These are phyloP conservation scores for Hysterium pulicare DNA, from an alignment of 2,329 filamentous ascomycete species.

Conservation along the genomic window DNA sequence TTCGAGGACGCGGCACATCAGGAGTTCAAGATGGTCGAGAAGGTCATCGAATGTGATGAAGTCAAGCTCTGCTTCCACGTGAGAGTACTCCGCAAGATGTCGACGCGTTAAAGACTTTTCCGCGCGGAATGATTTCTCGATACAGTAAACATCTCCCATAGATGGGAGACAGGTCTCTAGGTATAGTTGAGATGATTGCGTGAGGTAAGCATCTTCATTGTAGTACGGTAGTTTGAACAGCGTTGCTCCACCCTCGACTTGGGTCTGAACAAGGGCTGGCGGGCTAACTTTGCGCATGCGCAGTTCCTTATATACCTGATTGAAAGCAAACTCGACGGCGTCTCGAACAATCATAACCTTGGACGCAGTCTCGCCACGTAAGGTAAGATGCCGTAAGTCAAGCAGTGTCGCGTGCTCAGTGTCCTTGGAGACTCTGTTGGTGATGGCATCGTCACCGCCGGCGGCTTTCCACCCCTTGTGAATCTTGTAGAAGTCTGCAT, in stretches of 20 bases:
- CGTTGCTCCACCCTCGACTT: slow-evolving; percentile 89
- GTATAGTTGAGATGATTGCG: slow-evolving; percentile 95
- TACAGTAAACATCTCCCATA: slow-evolving; percentile 93
- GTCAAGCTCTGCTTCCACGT: slow-evolving; percentile 94
- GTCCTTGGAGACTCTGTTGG: slow-evolving; percentile 71
- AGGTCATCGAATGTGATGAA: slow-evolving; percentile 92
- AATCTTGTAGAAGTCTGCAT: slow-evolving; percentile 84
- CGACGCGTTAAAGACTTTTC: slow-evolving; percentile 94
- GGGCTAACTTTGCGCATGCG: slow-evolving; percentile 80
- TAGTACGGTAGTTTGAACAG: slow-evolving; percentile 91
- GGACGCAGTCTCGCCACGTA: slow-evolving; percentile 81
- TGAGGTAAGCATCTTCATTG: slow-evolving; percentile 85
- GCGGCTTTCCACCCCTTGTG: slow-evolving; percentile 66
- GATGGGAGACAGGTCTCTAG: slow-evolving; percentile 91
- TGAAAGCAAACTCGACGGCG: slow-evolving; percentile 76
- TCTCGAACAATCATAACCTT: slow-evolving; percentile 84
- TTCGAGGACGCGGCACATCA: slow-evolving; percentile 84
- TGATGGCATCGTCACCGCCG: slow-evolving; percentile 85
- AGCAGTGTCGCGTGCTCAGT: slow-evolving; percentile 70
- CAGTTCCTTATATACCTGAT: slow-evolving; percentile 71
- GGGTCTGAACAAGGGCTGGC: slow-evolving; percentile 88
- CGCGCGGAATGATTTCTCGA: slow-evolving; percentile 97
- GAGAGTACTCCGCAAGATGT: slow-evolving; percentile 93
- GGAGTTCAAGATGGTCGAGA: slow-evolving; percentile 77
- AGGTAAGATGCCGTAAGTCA: slow-evolving; percentile 77